Evolutionary conservation across 805 yeast species (phyloP).

Genomic region (Kuraishia piskuri): DNA sequence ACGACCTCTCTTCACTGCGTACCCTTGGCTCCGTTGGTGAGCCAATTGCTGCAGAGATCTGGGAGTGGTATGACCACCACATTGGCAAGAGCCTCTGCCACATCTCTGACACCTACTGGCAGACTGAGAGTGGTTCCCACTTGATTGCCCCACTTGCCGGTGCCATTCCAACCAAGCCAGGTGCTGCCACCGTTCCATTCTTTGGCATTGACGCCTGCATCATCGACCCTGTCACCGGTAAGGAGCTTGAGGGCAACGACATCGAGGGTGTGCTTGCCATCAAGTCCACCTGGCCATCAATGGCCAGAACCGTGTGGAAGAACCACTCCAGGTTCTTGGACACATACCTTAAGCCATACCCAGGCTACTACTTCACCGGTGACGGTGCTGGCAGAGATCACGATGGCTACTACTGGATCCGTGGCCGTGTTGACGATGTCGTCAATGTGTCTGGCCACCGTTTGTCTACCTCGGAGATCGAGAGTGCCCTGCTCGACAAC

Average conservation of each 20-base stretch:
- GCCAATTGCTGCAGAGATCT: slow-evolving; percentile 95
- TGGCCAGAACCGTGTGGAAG: slow-evolving; percentile 91
- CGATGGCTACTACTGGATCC: slow-evolving; percentile 96
- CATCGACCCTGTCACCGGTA: slow-evolving; percentile 89
- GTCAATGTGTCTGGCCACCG: slow-evolving; percentile 98
- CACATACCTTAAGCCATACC: slow-evolving; percentile 88
- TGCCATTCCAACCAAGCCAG: slow-evolving; percentile 91
- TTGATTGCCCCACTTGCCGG: slow-evolving; percentile 94
- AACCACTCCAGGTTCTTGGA: slow-evolving; percentile 83
- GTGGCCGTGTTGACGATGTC: slow-evolving; percentile 98
- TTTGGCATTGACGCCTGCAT: slow-evolving; percentile 89
- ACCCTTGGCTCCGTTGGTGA: slow-evolving; percentile 97
- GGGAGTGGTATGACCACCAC: slow-evolving; percentile 96
- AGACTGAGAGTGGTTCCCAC: slow-evolving; percentile 96
- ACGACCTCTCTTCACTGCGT: slow-evolving; percentile 79
- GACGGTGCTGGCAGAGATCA: slow-evolving; percentile 98
- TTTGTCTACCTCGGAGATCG: slow-evolving; percentile 96
- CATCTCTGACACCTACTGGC: slow-evolving; percentile 97
- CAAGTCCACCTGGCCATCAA: slow-evolving; percentile 94
- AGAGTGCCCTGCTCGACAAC: slow-evolving; percentile 80
- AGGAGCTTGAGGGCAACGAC: slow-evolving; percentile 75
- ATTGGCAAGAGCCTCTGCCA: slow-evolving; percentile 88
- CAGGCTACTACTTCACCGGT: slow-evolving; percentile 92
- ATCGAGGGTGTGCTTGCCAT: slow-evolving; percentile 96
- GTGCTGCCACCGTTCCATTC: slow-evolving; percentile 94